phyloP scores from a whole-genome alignment of 2,329 filamentous ascomycete species.

The Thelonectria rubi region DNA sequence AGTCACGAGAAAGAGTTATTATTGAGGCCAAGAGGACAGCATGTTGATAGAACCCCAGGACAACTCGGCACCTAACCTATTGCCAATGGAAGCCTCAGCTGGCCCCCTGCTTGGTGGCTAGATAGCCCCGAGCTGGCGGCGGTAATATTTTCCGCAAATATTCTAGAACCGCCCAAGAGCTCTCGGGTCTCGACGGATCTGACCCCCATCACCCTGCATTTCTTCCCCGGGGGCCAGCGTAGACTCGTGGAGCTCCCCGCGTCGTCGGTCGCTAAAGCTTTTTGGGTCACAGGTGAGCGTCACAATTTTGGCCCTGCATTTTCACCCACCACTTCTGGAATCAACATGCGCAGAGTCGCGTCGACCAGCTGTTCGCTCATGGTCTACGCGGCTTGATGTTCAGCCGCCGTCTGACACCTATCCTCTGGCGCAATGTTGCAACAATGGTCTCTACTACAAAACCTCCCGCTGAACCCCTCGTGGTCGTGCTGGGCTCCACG shows the following conservation, averaged over 20 bases:
- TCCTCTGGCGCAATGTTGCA: constrained; percentile 48
- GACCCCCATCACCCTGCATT: not conserved
- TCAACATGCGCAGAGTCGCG: constrained; percentile 8
- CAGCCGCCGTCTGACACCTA: constrained; percentile 31
- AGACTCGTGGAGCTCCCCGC: not conserved
- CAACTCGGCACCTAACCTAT: too few relatives aligned
- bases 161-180: constrained; percentile 11
- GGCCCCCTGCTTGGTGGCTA: not conserved
- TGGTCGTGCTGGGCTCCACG: constrained; percentile 88
- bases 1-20: too few relatives aligned
- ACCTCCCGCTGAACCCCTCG: constrained; percentile 66
- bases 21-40: too few relatives aligned
- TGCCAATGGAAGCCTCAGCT: not conserved
- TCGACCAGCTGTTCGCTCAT: constrained; percentile 18
- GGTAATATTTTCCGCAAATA: constrained; percentile 6
- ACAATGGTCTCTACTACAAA: constrained; percentile 50
- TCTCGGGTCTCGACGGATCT: constrained; percentile 1
- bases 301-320: not conserved
- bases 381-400: constrained; percentile 40
- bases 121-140: not conserved
- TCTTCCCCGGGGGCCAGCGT: too few relatives aligned
- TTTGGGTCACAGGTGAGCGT: constrained; percentile 3
- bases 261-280: not conserved
- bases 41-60: too few relatives aligned
- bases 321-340: not conserved